Conservation (phyloP, 140 eudicot species). For the Cichorium intybus region DNA sequence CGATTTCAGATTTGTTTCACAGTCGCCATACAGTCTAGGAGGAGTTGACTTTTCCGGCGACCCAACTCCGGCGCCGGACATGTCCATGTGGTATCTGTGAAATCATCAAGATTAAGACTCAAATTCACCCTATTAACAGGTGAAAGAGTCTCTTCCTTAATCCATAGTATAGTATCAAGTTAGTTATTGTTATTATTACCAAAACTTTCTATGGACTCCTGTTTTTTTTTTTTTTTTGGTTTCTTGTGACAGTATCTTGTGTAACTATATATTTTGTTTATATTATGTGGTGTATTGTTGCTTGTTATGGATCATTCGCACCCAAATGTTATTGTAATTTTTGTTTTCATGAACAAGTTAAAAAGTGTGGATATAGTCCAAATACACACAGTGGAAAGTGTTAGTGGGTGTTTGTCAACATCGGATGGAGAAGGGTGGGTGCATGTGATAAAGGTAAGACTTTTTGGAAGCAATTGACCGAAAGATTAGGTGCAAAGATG, state of each 20-base stretch:
- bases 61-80: slow-evolving; percentile 46
- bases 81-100: slow-evolving; percentile 52
- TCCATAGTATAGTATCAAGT: slow-evolving; percentile 37
- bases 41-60: slow-evolving; percentile 44
- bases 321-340: not conserved
- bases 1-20: slow-evolving; percentile 54
- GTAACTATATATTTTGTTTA: slow-evolving; percentile 33
- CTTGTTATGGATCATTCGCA: not conserved
- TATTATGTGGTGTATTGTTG: slow-evolving; percentile 33
- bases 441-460: slow-evolving; percentile 30
- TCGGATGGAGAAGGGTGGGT: slow-evolving; percentile 21
- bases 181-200: slow-evolving; percentile 24
- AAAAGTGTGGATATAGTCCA: not conserved
- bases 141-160: slow-evolving; percentile 18
- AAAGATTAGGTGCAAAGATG: slow-evolving; percentile 35
- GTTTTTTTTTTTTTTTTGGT: slow-evolving; percentile 14
- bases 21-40: slow-evolving; percentile 46
- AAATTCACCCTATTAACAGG: slow-evolving; percentile 24
- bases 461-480: slow-evolving; percentile 34
- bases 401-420: slow-evolving; percentile 11
- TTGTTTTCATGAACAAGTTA: not conserved
- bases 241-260: slow-evolving; percentile 26
- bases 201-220: slow-evolving; percentile 21
- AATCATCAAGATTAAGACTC: slow-evolving; percentile 16
- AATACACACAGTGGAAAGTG: slow-evolving; percentile 21